Evolutionary conservation across 495 filamentous ascomycete genomes (phyloP), one percentile per base, ranked within the genome.

Genomic region (Aspergillus asperescens): DNA sequence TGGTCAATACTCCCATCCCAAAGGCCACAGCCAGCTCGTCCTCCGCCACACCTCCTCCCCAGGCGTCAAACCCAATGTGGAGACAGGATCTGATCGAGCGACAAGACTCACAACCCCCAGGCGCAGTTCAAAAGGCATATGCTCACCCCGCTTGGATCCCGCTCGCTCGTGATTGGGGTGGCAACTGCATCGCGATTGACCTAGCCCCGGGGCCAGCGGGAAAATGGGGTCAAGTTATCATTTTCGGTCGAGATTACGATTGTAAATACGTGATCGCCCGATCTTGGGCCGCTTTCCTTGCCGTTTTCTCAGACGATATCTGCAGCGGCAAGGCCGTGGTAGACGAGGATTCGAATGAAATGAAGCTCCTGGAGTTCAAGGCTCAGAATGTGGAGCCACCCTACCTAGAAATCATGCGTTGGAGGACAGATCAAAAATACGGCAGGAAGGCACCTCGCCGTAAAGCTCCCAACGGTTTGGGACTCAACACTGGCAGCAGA

Each of bases 221-320:
- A 18, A 83, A 81, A 68, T 99, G 93, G 91, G 93, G 93, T 40
- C 93, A 99, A 62, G 80, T 99, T 42, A 95, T 99, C 59, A 80
- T 99, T 37, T 95, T 95, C 56, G 93, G 93, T 32, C 87, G 93
- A 20, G 93, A 99, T 70, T 99, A 96, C 68, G 93, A 99, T 67
- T 94, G 88, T 70, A 99, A 97, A 71, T 97, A 93, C 61, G 92
- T 99, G 20, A 78, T 99, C 50, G 86, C 93, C 24, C 84, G 87
- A 37, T 97, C 93, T 3, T 99, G 93, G 93, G 82, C 86, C 15
- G 77, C 85, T 8, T 91, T 99, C 60, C 69, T 99, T 10, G 90
- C 89, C 10, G 81, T 81, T 23, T 79, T 96, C 13, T 89, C 93
- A 16, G 94, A 97, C 59, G 93, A 99, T 57, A 70, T 99, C 55